Conservation (phyloP, 169 alveolate species). For the Plasmodium yoelii region DNA sequence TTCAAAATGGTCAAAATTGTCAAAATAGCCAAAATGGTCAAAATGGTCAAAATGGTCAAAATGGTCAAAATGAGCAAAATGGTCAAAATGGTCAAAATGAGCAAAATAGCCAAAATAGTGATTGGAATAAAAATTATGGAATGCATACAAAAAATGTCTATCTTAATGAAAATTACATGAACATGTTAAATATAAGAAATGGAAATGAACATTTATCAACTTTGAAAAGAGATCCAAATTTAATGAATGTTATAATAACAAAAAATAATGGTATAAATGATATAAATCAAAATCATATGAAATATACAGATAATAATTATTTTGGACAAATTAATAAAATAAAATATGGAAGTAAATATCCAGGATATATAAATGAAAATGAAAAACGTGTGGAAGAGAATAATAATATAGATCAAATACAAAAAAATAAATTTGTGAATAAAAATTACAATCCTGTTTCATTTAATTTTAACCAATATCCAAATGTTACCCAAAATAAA, state of each 20-base stretch:
- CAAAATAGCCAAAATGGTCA: not conserved
- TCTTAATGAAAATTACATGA: slow-evolving; percentile 45
- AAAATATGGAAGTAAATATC: slow-evolving; percentile 2
- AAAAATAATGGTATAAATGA: not conserved
- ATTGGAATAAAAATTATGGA: slow-evolving; percentile 2
- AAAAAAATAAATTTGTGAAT: not conserved
- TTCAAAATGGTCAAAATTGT: no score
- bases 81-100: no score
- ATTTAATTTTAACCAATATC: not conserved
- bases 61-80: no score
- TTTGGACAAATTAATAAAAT: not conserved
- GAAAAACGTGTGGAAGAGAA: slow-evolving; percentile 20
- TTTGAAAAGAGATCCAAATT: slow-evolving; percentile 23
- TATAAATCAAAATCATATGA: slow-evolving; percentile 17
- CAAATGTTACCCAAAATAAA: not conserved
- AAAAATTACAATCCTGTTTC: not conserved
- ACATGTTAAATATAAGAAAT: slow-evolving; percentile 29
- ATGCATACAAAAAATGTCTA: slow-evolving; percentile 32
- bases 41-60: no score
- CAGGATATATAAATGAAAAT: not conserved
- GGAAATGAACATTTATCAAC: slow-evolving; percentile 33
- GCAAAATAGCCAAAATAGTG: not conserved
- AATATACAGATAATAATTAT: slow-evolving; percentile 1
- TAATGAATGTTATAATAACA: slow-evolving; percentile 36
- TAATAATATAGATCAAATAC: not conserved